phyloP scores from a whole-genome alignment of 179 eudicot genomes.

The Corrigiola litoralis region DNA sequence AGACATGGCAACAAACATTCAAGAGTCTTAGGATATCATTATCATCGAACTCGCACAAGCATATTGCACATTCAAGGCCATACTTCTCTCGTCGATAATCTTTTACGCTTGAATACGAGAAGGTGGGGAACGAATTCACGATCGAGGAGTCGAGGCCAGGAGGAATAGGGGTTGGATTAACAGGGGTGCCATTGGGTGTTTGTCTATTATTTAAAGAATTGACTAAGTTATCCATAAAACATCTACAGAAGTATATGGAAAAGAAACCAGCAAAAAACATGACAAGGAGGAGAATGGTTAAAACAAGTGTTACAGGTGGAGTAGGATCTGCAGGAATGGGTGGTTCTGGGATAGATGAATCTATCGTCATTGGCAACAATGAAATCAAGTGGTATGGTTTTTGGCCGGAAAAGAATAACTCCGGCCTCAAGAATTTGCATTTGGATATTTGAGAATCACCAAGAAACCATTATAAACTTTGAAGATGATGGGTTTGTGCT shows the following conservation, averaged over 20 bases:
- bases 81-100: slow-evolving; percentile 40
- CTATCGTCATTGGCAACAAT: slow-evolving; percentile 34
- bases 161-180: slow-evolving; percentile 19
- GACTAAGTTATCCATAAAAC: slow-evolving; percentile 43
- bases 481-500: too few relatives aligned
- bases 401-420: slow-evolving; percentile 26
- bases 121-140: slow-evolving; percentile 49
- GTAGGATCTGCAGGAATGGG: slow-evolving; percentile 24
- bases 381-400: neutral
- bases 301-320: slow-evolving; percentile 49
- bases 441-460: neutral
- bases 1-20: slow-evolving; percentile 65
- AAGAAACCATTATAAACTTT: too few relatives aligned
- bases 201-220: slow-evolving; percentile 30
- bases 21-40: slow-evolving; percentile 47
- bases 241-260: slow-evolving; percentile 59
- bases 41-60: slow-evolving; percentile 55
- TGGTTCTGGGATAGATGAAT: slow-evolving; percentile 19
- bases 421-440: slow-evolving; percentile 24
- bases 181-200: slow-evolving; percentile 26
- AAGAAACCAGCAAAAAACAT: slow-evolving; percentile 55
- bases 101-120: slow-evolving; percentile 47
- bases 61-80: slow-evolving; percentile 77
- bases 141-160: slow-evolving; percentile 42
- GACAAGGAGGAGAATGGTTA: slow-evolving; percentile 46